Conservation (phyloP, 257 asterid species). For the Agastache rugosa region DNA sequence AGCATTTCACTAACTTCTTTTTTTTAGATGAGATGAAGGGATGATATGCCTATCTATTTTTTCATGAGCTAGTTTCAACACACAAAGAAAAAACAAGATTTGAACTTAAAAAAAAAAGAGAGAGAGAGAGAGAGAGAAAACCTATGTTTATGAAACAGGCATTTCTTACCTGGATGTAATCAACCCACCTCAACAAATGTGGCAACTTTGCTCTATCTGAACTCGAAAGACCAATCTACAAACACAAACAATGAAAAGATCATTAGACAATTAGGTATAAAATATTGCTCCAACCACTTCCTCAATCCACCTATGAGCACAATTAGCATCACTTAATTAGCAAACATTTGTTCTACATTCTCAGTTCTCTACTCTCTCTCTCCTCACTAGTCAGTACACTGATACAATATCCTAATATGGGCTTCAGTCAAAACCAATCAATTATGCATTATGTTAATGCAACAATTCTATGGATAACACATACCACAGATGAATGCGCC, state of each 20-base stretch:
- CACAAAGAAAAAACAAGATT: neutral
- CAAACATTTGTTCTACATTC: neutral
- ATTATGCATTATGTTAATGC: neutral
- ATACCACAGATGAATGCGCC: constrained; percentile 72
- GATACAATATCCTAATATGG: neutral
- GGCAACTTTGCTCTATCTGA: constrained; percentile 67
- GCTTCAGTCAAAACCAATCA: neutral
- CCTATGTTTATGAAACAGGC: constrained; percentile 1
- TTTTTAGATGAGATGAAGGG: neutral
- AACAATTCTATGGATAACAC: neutral
- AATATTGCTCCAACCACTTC: neutral
- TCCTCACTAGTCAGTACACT: neutral
- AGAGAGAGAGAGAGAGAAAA: no score
- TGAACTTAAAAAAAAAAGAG: neutral
- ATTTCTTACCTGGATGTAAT: constrained; percentile 76
- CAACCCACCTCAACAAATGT: constrained; percentile 84
- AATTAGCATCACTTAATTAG: constrained; percentile 4
- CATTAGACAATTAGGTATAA: constrained; percentile 11
- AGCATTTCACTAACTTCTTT: neutral
- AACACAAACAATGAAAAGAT: constrained; percentile 9
- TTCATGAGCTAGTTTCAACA: neutral
- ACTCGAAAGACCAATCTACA: constrained; percentile 65
- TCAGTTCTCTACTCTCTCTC: neutral
- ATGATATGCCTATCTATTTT: neutral
- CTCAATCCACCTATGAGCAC: neutral